Base-by-base conservation (phyloP, 352 stramenopile genomes). In the Globisporangium radiosum region DNA sequence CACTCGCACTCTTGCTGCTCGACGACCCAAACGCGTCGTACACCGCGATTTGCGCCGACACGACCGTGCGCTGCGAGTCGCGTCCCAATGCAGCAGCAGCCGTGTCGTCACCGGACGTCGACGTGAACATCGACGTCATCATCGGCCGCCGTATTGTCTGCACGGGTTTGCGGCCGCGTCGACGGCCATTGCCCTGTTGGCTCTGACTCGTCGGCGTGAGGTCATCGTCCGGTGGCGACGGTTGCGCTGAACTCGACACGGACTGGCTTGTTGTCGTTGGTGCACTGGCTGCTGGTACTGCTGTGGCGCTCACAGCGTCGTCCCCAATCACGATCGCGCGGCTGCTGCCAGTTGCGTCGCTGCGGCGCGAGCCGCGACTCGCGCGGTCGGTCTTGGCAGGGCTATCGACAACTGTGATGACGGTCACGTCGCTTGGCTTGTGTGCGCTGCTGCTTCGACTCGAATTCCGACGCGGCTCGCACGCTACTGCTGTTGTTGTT, bases 21-120 rank as follows among this genome's bases (percentile, higher is more conserved):
- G 40, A 14, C 7, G 60, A 60, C 13, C 60, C 60, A 39, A 65
- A 65, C 25, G 60, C 60, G 17, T 40, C 60, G 25, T 65, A 65
- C 39, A 65, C 60, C 14, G 48, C 60, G 25, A 60, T 57, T 19
- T 65, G 54, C 14, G 54, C 52, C 8, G 60, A 53, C 8, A 60
- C 48, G 5, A 40, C 37, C 9, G 47, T 39, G 40, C 37, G 37
- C 10, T 52, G 38, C 3, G 55, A n/a, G 38, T 33, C 25, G 2
- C 25, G 25, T 48, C 38, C 40, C 40, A 13, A 47, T 54, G 48
- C 5, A 39, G 40, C 8, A 50, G 56, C n/a, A n/a, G 42, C 45
- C 7, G 7, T 13, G n/a, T 56, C 52, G 10, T 60, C 53, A 10
- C 43, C 17, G 40, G 11, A 44, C 40, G 33, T 37, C 14, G 42